These are phyloP conservation scores for Spinellus fusiger DNA, from an alignment of 192 early-diverging fungal species.

Conservation along the genomic window DNA sequence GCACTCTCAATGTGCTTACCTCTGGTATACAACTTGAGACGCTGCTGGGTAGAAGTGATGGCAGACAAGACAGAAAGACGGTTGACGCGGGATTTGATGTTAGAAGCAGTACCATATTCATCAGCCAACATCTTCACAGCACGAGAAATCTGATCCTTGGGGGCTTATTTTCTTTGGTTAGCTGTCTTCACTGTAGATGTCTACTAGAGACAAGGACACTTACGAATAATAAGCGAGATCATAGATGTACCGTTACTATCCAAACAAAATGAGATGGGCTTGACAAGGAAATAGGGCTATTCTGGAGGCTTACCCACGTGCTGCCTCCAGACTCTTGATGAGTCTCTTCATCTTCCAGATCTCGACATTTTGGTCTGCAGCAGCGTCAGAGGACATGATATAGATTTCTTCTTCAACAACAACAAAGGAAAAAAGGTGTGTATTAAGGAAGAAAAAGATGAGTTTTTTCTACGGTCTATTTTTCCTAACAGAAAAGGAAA, in stretches of 20 bases:
- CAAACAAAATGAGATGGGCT: not conserved
- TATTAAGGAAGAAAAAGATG: too few relatives aligned
- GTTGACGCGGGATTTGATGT: conserved; percentile 99
- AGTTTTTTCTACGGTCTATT: too few relatives aligned
- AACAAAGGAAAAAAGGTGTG: too few relatives aligned
- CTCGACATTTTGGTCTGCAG: conserved; percentile 84
- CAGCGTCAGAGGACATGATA: conserved; percentile 28
- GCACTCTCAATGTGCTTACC: too few relatives aligned
- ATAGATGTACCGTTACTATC: conserved; percentile 94
- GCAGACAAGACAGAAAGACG: conserved; percentile 93
- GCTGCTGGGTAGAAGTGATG: conserved; percentile 95
- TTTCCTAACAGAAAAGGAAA: too few relatives aligned
- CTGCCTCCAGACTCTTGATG: conserved; percentile 92
- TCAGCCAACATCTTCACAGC: conserved; percentile 91
- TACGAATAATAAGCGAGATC: conserved; percentile 96
- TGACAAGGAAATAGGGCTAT: not conserved
- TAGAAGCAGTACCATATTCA: conserved; percentile 98
- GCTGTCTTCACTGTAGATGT: not conserved
- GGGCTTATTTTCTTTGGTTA: conserved; percentile 31
- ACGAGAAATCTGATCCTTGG: conserved; percentile 88
- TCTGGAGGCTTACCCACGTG: conserved; percentile 63
- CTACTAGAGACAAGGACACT: conserved; percentile 4
- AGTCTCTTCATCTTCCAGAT: conserved; percentile 99
- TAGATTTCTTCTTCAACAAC: too few relatives aligned
- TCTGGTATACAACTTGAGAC: conserved; percentile 89